These are phyloP conservation scores for Flaveria ramosissima DNA, from an alignment of 129 eudicot genomes.

Conservation along the genomic window DNA sequence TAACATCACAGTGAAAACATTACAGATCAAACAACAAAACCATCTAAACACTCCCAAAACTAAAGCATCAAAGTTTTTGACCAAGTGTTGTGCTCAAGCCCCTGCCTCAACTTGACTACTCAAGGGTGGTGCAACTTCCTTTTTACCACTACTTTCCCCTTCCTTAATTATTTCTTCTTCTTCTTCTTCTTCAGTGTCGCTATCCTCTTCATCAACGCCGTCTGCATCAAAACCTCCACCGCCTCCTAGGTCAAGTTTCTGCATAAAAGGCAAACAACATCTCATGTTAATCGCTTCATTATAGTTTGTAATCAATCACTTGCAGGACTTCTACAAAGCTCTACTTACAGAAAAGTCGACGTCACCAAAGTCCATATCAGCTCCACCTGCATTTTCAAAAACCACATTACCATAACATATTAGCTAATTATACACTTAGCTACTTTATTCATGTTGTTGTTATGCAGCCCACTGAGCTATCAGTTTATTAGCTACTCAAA, in stretches of 20 bases:
- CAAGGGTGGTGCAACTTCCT: constrained; percentile 39
- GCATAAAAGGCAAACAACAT: constrained; percentile 8
- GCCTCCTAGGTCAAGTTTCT: constrained; percentile 75
- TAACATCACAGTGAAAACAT: not conserved
- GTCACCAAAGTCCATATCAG: constrained; percentile 61
- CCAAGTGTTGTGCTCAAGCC: constrained; percentile 37
- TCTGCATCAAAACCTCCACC: constrained; percentile 52
- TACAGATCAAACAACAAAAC: not conserved
- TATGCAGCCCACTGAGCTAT: no score
- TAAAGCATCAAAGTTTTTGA: not conserved
- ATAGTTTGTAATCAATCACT: not conserved
- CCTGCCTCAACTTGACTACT: constrained; percentile 37
- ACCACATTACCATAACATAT: not conserved
- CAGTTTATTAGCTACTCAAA: no score
- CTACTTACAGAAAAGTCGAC: constrained; percentile 68
- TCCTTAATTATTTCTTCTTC: constrained; percentile 11
- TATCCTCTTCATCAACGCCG: constrained; percentile 32
- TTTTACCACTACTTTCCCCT: constrained; percentile 20
- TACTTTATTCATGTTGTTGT: no score
- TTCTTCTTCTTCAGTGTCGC: constrained; percentile 57
- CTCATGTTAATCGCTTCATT: not conserved
- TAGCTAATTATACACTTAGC: no score
- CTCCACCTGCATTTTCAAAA: constrained; percentile 44
- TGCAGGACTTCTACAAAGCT: not conserved
- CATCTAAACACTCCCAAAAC: not conserved